Conservation (phyloP, 75 land plant species). For the Cupressus sempervirens region DNA sequence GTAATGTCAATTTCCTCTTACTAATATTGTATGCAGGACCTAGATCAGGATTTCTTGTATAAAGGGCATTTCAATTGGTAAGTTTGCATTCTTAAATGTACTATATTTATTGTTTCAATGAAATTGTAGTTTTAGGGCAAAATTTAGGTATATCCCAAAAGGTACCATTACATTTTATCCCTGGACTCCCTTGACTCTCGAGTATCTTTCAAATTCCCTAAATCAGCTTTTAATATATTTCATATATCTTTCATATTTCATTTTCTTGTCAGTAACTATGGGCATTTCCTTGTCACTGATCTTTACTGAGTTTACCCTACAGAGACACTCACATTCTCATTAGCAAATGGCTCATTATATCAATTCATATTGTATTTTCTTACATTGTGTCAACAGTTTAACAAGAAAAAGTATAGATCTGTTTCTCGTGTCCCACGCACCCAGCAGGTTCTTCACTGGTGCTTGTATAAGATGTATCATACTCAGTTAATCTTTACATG, state of each 20-base stretch:
- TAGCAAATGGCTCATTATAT: background rate
- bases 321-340: background rate
- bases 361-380: slow-evolving; percentile 2
- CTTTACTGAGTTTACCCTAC: background rate
- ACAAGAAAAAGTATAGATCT: background rate
- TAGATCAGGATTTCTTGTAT: too few species aligned
- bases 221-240: background rate
- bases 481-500: background rate
- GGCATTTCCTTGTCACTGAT: background rate
- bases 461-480: background rate
- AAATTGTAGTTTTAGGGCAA: too few species aligned
- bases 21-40: too few species aligned
- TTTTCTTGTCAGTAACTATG: background rate
- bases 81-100: too few species aligned
- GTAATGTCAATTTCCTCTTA: too few species aligned
- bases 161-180: too few species aligned
- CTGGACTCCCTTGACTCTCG: background rate
- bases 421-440: background rate
- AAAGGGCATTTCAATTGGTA: too few species aligned
- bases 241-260: background rate
- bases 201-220: background rate
- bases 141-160: too few species aligned
- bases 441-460: too few species aligned
- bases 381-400: background rate
- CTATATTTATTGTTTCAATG: too few species aligned